These are phyloP conservation scores for Claviceps lovelessii DNA, from an alignment of 2,329 filamentous ascomycete species.

Conservation along the genomic window DNA sequence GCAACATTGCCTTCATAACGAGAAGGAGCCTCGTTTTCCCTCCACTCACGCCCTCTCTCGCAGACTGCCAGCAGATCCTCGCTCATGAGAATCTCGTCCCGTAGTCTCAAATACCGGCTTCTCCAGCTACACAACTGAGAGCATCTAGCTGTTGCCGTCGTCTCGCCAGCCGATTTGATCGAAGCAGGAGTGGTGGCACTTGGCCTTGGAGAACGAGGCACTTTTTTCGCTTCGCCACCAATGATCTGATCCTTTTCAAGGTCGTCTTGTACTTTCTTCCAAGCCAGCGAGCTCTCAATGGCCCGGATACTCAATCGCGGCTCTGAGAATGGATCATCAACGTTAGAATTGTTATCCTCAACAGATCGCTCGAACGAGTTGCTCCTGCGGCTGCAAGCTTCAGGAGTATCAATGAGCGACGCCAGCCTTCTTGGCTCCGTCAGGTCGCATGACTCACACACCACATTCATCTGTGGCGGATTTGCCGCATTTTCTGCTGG, in stretches of 20 bases:
- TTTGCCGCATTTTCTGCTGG: background rate
- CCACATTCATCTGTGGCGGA: background rate
- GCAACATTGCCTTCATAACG: background rate
- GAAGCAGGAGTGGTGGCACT: background rate
- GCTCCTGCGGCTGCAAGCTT: conserved; percentile 1
- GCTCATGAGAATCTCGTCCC: conserved; percentile 26
- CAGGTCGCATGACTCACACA: conserved; percentile 8
- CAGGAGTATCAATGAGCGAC: background rate
- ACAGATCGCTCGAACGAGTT: background rate
- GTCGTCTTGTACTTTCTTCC: conserved; percentile 10
- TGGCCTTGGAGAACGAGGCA: background rate
- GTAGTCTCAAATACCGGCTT: conserved; percentile 26
- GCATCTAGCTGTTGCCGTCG: conserved; percentile 1
- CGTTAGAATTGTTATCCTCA: background rate
- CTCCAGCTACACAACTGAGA: conserved; percentile 28
- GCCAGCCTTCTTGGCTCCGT: background rate
- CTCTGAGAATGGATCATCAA: conserved; percentile 4
- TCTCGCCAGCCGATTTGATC: background rate
- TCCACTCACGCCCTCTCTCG: conserved; percentile 5
- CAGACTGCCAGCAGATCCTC: conserved; percentile 23
- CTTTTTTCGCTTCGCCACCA: background rate
- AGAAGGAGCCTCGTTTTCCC: conserved; percentile 2
- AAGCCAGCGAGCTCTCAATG: conserved; percentile 16
- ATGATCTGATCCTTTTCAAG: conserved; percentile 3
- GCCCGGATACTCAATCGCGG: conserved; percentile 14